Evolutionary conservation across 1,284 basidiomycete species (phyloP).

Genomic region (Testicularia cyperi): DNA sequence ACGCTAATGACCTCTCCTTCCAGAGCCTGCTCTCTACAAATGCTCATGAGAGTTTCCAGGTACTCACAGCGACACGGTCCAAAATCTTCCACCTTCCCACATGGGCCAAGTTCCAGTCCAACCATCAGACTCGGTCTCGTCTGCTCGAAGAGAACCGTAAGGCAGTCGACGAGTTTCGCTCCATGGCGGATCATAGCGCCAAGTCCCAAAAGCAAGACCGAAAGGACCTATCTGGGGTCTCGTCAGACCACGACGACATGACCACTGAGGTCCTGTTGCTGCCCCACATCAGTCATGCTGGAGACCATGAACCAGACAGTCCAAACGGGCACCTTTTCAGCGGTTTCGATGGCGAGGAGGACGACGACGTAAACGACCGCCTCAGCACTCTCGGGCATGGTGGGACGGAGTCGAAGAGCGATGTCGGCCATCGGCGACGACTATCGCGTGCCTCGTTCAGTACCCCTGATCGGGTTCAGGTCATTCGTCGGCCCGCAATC

Average conservation of each 20-base stretch:
- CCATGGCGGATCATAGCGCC: neutral
- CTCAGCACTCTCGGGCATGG: too few species aligned
- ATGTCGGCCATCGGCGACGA: too few species aligned
- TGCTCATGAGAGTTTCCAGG: slow-evolving; percentile 1
- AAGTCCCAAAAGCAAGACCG: neutral
- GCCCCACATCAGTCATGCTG: slow-evolving; percentile 8
- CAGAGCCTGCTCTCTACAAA: neutral
- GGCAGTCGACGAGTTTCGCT: slow-evolving; percentile 1
- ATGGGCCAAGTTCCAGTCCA: slow-evolving; percentile 17
- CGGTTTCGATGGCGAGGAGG: slow-evolving; percentile 8
- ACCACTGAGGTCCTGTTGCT: too few species aligned
- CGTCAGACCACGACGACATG: too few species aligned
- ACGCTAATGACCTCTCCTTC: neutral
- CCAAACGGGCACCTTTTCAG: slow-evolving; percentile 24
- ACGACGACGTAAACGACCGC: too few species aligned
- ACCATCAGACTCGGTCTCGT: slow-evolving; percentile 5
- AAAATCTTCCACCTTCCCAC: slow-evolving; percentile 14
- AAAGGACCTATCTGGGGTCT: too few species aligned
- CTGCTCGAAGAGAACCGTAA: slow-evolving; percentile 5
- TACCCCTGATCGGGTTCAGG: slow-evolving; percentile 3
- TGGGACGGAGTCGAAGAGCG: too few species aligned
- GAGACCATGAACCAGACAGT: slow-evolving; percentile 13
- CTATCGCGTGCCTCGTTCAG: too few species aligned
- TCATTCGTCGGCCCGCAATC: slow-evolving; percentile 8
- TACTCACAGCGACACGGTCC: slow-evolving; percentile 7